A percentile compares a stretch with the other conserved stretches of the same genome.
Conservation (phyloP, 202 grass and related monocot genomes). For the Elaeis oleifera region DNA sequence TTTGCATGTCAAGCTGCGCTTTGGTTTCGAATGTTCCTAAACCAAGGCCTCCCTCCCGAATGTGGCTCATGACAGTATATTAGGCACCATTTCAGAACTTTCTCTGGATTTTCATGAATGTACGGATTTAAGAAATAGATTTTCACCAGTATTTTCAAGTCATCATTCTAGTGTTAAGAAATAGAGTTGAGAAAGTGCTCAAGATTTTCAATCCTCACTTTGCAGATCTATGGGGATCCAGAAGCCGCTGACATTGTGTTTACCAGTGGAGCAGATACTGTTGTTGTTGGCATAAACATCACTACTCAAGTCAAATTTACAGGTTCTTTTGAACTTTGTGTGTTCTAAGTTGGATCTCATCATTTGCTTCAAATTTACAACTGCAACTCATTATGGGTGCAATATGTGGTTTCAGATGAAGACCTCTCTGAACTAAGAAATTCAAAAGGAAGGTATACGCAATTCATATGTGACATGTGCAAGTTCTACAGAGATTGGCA, state of each 20-base stretch:
- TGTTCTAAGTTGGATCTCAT: not conserved
- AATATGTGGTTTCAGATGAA: slow-evolving; percentile 31
- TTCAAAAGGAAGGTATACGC: slow-evolving; percentile 45
- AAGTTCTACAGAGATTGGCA: slow-evolving; percentile 85
- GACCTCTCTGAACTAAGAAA: slow-evolving; percentile 64
- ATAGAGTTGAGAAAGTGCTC: too few relatives aligned
- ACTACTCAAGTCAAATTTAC: slow-evolving; percentile 67
- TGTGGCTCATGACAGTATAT: too few relatives aligned
- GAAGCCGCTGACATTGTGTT: slow-evolving; percentile 84
- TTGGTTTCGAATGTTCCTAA: too few relatives aligned
- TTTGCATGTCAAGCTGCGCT: too few relatives aligned
- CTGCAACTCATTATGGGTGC: not conserved
- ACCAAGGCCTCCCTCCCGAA: too few relatives aligned
- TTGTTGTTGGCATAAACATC: slow-evolving; percentile 77
- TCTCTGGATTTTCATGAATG: too few relatives aligned
- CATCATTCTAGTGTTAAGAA: too few relatives aligned
- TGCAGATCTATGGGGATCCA: slow-evolving; percentile 69
- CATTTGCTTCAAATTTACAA: too few relatives aligned
- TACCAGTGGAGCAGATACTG: slow-evolving; percentile 65
- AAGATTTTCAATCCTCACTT: too few relatives aligned
- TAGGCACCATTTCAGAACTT: too few relatives aligned
- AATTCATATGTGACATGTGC: slow-evolving; percentile 69
- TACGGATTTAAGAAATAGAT: too few relatives aligned
- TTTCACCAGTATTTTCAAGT: too few relatives aligned
- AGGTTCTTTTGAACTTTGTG: slow-evolving; percentile 25